Conservation (phyloP, 345 rosid genomes). For the Punica granatum region DNA sequence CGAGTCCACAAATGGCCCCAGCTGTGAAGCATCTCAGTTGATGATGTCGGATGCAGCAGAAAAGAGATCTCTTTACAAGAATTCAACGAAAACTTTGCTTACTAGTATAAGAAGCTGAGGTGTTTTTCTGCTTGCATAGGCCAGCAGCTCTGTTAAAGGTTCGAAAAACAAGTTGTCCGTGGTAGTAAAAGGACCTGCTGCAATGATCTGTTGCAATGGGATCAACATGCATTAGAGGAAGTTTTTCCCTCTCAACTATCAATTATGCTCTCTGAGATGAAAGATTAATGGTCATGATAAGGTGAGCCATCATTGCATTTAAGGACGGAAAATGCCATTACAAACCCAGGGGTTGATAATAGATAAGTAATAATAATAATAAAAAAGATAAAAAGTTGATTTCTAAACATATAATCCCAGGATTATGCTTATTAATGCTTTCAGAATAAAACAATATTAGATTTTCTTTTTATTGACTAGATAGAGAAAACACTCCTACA, state of each 20-base stretch:
- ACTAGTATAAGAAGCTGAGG: slow-evolving; percentile 85
- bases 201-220: slow-evolving; percentile 51
- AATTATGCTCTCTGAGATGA: no score
- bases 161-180: slow-evolving; percentile 77
- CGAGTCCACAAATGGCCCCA: slow-evolving; percentile 88
- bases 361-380: neutral
- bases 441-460: no score
- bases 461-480: neutral
- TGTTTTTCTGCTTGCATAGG: slow-evolving; percentile 71
- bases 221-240: neutral
- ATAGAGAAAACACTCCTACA: neutral
- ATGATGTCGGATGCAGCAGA: neutral
- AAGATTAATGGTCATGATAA: neutral
- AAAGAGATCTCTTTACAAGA: neutral
- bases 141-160: slow-evolving; percentile 76
- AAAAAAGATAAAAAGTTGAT: neutral
- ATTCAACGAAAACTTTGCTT: slow-evolving; percentile 1
- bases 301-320: neutral
- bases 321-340: neutral
- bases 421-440: neutral
- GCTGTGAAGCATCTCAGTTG: slow-evolving; percentile 36
- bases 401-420: neutral
- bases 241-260: no score
- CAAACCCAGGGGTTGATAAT: neutral
- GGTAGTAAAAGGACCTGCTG: slow-evolving; percentile 89